Conservation (phyloP, 176 grass and related monocot species). For the Cymbopogon citratus region DNA sequence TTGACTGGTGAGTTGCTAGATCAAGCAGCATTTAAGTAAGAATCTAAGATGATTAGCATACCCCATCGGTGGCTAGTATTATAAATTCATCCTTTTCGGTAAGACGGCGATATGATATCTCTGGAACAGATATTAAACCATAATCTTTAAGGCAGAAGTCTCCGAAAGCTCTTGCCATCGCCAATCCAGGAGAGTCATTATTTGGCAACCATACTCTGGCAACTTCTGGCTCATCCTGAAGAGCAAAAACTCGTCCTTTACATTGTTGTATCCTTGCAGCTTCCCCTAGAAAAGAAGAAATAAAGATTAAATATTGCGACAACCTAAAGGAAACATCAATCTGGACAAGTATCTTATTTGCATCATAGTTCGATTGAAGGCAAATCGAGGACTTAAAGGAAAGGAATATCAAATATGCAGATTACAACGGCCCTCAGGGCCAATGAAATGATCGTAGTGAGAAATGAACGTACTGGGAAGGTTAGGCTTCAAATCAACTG, state of each 20-base stretch:
- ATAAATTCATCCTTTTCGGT: conserved; percentile 87
- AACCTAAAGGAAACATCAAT: conserved; percentile 3
- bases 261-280: conserved; percentile 89
- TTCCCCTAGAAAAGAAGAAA: conserved; percentile 67
- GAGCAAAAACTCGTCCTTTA: conserved; percentile 90
- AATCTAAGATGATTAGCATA: conserved; percentile 33
- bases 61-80: conserved; percentile 93
- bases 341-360: background rate
- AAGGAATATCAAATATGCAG: background rate
- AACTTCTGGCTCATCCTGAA: conserved; percentile 99
- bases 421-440: background rate
- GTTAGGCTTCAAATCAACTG: conserved; percentile 97
- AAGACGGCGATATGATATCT: conserved; percentile 78
- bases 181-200: conserved; percentile 89
- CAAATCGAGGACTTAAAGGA: background rate
- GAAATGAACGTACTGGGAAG: conserved; percentile 71
- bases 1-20: background rate
- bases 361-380: conserved; percentile 8
- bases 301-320: conserved; percentile 11
- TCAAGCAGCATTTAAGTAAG: conserved; percentile 5
- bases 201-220: conserved; percentile 96
- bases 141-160: conserved; percentile 99
- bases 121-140: conserved; percentile 98
- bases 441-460: background rate
- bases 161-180: conserved; percentile 98